phyloP scores from a whole-genome alignment of 2,329 filamentous ascomycete genomes.

The Fusarium guadeloupense region DNA sequence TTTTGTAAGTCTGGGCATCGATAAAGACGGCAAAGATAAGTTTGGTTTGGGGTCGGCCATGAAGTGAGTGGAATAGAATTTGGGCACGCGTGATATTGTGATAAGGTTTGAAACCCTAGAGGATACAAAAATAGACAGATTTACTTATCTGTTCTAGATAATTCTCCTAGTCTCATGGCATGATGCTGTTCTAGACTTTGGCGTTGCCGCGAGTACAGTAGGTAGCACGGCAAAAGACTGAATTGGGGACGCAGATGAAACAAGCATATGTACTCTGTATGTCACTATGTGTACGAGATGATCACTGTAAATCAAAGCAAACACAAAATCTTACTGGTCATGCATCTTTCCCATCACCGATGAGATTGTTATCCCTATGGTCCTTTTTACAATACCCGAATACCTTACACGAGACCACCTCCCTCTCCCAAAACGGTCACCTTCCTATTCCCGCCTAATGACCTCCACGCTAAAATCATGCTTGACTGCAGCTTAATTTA shows the following conservation, averaged over 20 bases:
- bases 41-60: neutral
- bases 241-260: too few species aligned
- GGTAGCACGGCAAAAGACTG: too few species aligned
- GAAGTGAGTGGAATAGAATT: neutral
- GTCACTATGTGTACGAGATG: too few species aligned
- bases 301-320: too few species aligned
- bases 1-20: conserved; percentile 35
- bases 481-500: conserved; percentile 34
- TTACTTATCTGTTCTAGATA: neutral
- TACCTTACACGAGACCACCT: conserved; percentile 13
- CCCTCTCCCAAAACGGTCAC: conserved; percentile 16
- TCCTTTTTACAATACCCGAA: too few species aligned
- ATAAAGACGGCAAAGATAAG: conserved; percentile 28
- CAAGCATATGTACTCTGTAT: too few species aligned
- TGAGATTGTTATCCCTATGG: neutral
- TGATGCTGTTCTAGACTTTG: too few species aligned
- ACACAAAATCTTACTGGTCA: neutral
- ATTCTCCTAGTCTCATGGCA: too few species aligned
- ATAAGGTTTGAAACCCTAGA: neutral
- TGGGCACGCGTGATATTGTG: neutral
- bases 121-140: conserved; percentile 17
- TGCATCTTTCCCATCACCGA: neutral
- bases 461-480: conserved; percentile 18
- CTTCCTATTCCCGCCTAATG: conserved; percentile 37
- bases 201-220: too few species aligned